Evolutionary conservation across 345 rosid genomes (phyloP).

Genomic region (Pistacia integerrima): DNA sequence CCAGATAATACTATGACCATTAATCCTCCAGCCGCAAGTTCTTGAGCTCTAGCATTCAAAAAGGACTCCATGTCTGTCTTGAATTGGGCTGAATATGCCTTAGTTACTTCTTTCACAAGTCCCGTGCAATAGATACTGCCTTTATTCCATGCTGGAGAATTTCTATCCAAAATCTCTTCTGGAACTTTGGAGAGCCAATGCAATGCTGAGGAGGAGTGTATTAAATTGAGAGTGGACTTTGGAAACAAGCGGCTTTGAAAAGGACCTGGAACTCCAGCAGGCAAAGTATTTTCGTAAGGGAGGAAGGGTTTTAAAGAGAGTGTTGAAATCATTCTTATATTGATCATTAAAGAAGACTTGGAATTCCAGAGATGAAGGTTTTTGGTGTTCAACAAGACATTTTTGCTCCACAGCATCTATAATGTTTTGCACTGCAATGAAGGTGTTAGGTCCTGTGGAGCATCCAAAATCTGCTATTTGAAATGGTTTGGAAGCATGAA

Average conservation of each 20-base stretch:
- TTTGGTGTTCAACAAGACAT: background rate
- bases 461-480: slow-evolving; percentile 61
- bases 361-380: slow-evolving; percentile 15
- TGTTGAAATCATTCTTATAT: slow-evolving; percentile 46
- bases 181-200: slow-evolving; percentile 17
- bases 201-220: slow-evolving; percentile 2
- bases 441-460: slow-evolving; percentile 65
- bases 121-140: background rate
- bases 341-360: slow-evolving; percentile 45
- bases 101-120: slow-evolving; percentile 1
- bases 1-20: background rate
- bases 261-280: slow-evolving; percentile 14
- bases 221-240: slow-evolving; percentile 2
- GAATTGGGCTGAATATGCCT: slow-evolving; percentile 6
- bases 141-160: slow-evolving; percentile 14
- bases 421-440: slow-evolving; percentile 42
- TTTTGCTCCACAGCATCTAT: slow-evolving; percentile 40
- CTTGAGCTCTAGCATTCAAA: slow-evolving; percentile 12
- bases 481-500: slow-evolving; percentile 19
- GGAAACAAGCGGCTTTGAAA: slow-evolving; percentile 18
- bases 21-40: slow-evolving; percentile 13
- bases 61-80: slow-evolving; percentile 8
- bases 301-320: slow-evolving; percentile 39
- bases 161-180: background rate
- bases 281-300: background rate